Evolutionary conservation across 169 alveolate species (phyloP), one percentile per base, ranked within the genome.

Genomic region (Amoebophrya sp.): DNA sequence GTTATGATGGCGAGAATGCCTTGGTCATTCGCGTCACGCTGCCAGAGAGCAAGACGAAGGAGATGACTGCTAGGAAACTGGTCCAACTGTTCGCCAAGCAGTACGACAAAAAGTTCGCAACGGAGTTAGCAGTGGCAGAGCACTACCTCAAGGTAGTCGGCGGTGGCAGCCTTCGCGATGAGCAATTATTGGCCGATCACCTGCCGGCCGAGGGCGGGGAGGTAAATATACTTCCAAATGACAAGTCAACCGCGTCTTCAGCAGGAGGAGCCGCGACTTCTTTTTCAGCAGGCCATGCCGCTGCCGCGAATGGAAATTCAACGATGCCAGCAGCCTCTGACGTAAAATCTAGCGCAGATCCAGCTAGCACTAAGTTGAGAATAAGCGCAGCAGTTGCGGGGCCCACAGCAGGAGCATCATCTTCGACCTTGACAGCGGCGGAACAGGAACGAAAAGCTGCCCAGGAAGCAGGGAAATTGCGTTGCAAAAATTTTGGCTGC

Each of bases 401-500:
- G 29, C 29, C 65, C 18, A 18, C 65, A 47, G 18, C 6, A 12
- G 65, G 65, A 12, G 18, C 65, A 12, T 12, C 65, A 18, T 12
- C 65, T 47, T 47, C 29, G 6, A 47, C 65, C 65, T 47, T 18
- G 65, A 18, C 29, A 6, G 65, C 65, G 6, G 65, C 65, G 29
- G 18, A 47, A 18, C 65, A 47, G 65, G 65, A 6, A 6, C 65
- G 65, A 6, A 47, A 47, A 18, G 65, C 65, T 6, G 65, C 65
- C 65, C 29, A 47, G 65, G 65, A 6, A 18, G 65, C 65, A 6
- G 65, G 65, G 29, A 47, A 92, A 12, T 90, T 92, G 89, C 93
- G 93, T 29, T 92, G 93, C 90, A 92, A 89, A 38, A 92, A 92
- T 47, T 92, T 89, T 26, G 93, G 93, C n/a, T 92, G 93, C 47